Conservation (phyloP, 1,284 basidiomycete genomes). For the Pyrrhoderma lamaoense region DNA sequence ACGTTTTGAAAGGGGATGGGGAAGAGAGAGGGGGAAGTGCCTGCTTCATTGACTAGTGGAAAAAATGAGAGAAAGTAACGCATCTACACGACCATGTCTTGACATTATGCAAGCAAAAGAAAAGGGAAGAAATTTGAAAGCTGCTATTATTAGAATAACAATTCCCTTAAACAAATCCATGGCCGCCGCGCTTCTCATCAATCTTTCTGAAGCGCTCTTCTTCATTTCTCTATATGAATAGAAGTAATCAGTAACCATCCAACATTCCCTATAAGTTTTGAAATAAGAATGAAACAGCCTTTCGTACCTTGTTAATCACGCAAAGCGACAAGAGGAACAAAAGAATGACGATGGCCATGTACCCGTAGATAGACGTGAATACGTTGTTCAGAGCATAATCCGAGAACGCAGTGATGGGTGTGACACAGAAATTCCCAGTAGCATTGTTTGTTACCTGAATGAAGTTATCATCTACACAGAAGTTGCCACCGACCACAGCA, state of each 20-base stretch:
- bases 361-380: constrained; percentile 75
- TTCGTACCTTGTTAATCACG: constrained; percentile 73
- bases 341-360: constrained; percentile 68
- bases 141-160: no score
- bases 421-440: constrained; percentile 52
- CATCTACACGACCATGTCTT: background rate
- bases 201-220: constrained; percentile 79
- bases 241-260: constrained; percentile 18
- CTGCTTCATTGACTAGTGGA: constrained; percentile 2
- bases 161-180: constrained; percentile 65
- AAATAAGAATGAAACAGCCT: background rate
- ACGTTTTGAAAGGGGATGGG: background rate
- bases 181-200: constrained; percentile 76
- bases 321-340: constrained; percentile 75
- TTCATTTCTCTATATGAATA: constrained; percentile 54
- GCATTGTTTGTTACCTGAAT: constrained; percentile 43
- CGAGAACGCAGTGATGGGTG: constrained; percentile 52
- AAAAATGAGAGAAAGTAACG: background rate
- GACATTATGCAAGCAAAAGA: background rate
- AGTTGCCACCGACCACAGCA: constrained; percentile 47
- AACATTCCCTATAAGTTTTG: background rate
- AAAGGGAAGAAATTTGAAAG: background rate
- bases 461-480: constrained; percentile 50
- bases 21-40: constrained; percentile 5
- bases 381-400: constrained; percentile 70